Conservation (phyloP, 371 early-diverging fungal species). For the Capillidium rhysosporum region DNA sequence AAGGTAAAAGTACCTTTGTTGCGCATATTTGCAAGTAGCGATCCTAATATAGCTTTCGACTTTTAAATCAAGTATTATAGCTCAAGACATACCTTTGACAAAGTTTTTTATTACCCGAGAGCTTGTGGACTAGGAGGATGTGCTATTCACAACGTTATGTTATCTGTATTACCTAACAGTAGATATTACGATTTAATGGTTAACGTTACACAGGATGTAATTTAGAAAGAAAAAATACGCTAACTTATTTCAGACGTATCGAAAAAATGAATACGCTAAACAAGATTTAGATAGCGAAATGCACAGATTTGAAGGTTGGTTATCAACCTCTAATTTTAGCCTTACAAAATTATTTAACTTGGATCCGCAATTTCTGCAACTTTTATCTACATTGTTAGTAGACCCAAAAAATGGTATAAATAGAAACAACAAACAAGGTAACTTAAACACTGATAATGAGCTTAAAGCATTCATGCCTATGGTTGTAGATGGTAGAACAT, state of each 20-base stretch:
- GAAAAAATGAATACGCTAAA: too few species aligned
- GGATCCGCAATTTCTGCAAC: too few species aligned
- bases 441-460: slow-evolving; percentile 1
- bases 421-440: neutral
- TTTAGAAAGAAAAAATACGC: neutral
- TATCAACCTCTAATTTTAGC: neutral
- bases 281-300: too few species aligned
- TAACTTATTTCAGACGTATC: too few species aligned
- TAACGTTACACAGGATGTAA: neutral
- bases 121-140: neutral
- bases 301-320: slow-evolving; percentile 5
- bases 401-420: neutral
- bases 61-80: neutral
- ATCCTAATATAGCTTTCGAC: neutral
- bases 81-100: neutral
- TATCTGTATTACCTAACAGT: neutral
- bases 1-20: neutral
- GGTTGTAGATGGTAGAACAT: neutral
- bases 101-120: neutral
- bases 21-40: neutral
- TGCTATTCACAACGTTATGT: neutral
- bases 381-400: neutral
- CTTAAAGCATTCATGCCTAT: neutral
- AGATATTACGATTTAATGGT: neutral
- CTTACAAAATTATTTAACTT: too few species aligned